Evolutionary conservation across 108 stramenopile species (phyloP), one percentile per base, ranked within the genome.

Genomic region (Skeletonema tropicum): DNA sequence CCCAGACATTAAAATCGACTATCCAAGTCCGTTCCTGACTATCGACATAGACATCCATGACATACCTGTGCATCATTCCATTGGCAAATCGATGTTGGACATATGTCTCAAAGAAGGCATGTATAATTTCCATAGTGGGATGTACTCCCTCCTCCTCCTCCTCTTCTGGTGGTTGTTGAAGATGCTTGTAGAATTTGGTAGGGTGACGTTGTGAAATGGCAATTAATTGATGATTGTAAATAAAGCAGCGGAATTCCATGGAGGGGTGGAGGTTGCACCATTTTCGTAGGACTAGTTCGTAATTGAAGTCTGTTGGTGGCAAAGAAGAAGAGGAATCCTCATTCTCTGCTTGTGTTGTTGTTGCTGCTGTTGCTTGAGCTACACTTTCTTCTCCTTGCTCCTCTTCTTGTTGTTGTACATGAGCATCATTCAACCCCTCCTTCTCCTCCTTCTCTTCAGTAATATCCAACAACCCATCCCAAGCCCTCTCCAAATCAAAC

Each of bases 181-280:
- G 64, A 64, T 94, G 91, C 7, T 88, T 64, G 70, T 87, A 93
- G 71, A 84, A 83, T 80, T 93, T 90, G 29, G 86, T 86, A 31
- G 85, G 86, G 59, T 95, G 74, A 32, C 90, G 80, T 72, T 94
- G 91, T 6, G 88, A 92, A 46, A 93, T 80, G 38, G 86, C 90
- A 36, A 92, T 64, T 17, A 88, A 42, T 46, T 89, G 77, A 57
- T 87, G 73, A 33, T 83, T 65, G 55, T 87, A 76, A 25, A 98
- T 83, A 75, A 98, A 98, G 60, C 96, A 97, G 10, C 98, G 92
- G 84, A 97, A 98, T 73, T 97, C 96, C 93, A 96, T 96, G 68
- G 92, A 89, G 11, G 95, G 92, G 73, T 96, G 88, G 0, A 97
- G 89, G 64, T 95, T 95, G 74, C 95, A 94, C 96, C 96, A 97